Evolutionary conservation across 768 basidiomycete species (phyloP), one percentile per base, ranked within the genome.

Genomic region (Kwoniella bestiolae): DNA sequence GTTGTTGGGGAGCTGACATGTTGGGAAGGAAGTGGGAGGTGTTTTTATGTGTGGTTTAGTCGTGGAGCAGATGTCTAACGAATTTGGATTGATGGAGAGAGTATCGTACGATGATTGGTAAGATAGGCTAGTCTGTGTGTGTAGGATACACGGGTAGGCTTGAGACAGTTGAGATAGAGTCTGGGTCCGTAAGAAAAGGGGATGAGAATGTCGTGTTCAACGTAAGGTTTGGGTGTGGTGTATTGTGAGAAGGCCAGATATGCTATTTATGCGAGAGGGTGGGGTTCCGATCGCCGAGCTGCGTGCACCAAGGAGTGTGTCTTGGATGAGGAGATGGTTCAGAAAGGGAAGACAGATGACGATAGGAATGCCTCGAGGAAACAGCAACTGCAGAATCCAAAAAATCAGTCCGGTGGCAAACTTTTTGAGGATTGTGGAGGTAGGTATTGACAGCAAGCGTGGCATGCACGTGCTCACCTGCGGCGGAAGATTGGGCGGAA

Each of bases 1-100:
- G 62, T 26, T 34, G 53, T 16, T 63, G 53, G 28, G 53, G 60
- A 25, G 57, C 46, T 49, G 57, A 16, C 50, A 51, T 51, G 11
- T n/a, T 34, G n/a, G n/a, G 28, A 50, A 49, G 8, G 32, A 25
- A 29, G 26, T 45, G 35, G 44, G n/a, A n/a, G n/a, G n/a, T n/a
- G 57, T 35, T 47, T 49, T 35, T 18, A 21, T 53, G 34, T 29
- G 38, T 51, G 14, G 3, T 51, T 23, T 51, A 32, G 5, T 3
- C 8, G 9, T 26, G 58, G n/a, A 11, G 26, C 26, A 32, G 56
- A 28, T 44, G 26, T n/a, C 9, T 8, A 8, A 41, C 18, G 38
- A 8, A 8, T 41, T 9, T 47, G 50, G 21, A 2, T 12, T 28
- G 7, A 7, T 50, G 9, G 26, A 11, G 3, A 23, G 12, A 50